phyloP scores from a whole-genome alignment of 257 asterid species.

The Perilla frutescens region DNA sequence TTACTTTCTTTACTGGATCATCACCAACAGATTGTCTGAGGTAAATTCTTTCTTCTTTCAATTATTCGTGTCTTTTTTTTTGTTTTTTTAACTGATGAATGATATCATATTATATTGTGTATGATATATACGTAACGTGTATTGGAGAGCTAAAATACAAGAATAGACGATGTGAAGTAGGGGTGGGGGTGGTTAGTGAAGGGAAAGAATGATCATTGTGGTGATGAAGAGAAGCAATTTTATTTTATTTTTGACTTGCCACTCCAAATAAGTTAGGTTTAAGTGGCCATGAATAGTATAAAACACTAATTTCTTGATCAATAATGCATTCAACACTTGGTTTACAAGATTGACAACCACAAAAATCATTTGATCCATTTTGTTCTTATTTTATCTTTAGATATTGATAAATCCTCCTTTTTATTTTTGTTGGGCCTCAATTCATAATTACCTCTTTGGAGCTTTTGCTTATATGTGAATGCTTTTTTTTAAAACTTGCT shows the following conservation, averaged over 20 bases:
- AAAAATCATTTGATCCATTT: neutral
- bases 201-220: conserved; percentile 29
- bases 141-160: neutral
- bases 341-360: conserved; percentile 34
- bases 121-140: too few species aligned
- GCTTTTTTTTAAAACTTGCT: conserved; percentile 14
- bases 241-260: conserved; percentile 21
- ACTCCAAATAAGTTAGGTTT: conserved; percentile 42
- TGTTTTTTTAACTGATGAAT: too few species aligned
- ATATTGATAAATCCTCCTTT: conserved; percentile 5
- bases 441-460: conserved; percentile 30
- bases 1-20: conserved; percentile 73
- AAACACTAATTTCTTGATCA: conserved; percentile 24
- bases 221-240: conserved; percentile 29
- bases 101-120: too few species aligned
- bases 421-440: conserved; percentile 23
- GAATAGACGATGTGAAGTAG: neutral
- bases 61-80: too few species aligned
- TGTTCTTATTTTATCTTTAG: neutral
- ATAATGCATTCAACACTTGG: conserved; percentile 24
- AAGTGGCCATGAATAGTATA: conserved; percentile 34
- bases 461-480: conserved; percentile 27
- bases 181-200: neutral
- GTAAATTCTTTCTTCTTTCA: conserved; percentile 42
- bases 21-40: conserved; percentile 76